Evolutionary conservation across 768 basidiomycete species (phyloP).

Genomic region (Cubamyces sp.): DNA sequence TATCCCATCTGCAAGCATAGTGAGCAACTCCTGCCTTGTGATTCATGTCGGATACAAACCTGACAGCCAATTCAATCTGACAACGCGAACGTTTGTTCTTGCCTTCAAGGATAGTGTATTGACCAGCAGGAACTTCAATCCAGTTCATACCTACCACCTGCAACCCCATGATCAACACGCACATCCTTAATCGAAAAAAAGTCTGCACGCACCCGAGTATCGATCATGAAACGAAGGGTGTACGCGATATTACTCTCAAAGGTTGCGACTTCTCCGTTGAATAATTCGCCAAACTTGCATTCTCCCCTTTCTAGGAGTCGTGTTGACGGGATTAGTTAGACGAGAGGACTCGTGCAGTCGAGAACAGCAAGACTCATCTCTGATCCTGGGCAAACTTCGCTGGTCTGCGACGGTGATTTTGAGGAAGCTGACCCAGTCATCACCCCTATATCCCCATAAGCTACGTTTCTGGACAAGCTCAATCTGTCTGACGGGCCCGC

Average conservation of each 20-base stretch:
- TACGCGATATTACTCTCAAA: slow-evolving; percentile 96
- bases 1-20: slow-evolving; percentile 62
- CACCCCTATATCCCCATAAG: slow-evolving; percentile 89
- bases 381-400: slow-evolving; percentile 78
- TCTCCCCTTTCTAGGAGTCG: slow-evolving; percentile 60
- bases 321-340: slow-evolving; percentile 29
- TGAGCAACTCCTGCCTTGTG: too few relatives aligned
- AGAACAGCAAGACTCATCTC: slow-evolving; percentile 72
- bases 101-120: slow-evolving; percentile 66
- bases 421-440: slow-evolving; percentile 78
- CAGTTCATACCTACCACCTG: slow-evolving; percentile 99
- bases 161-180: not conserved
- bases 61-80: slow-evolving; percentile 84
- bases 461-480: slow-evolving; percentile 69
- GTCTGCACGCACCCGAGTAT: slow-evolving; percentile 69
- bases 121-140: slow-evolving; percentile 89
- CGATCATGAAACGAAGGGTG: slow-evolving; percentile 95
- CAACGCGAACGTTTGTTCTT: slow-evolving; percentile 74
- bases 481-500: slow-evolving; percentile 49
- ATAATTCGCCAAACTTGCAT: slow-evolving; percentile 51
- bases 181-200: not conserved
- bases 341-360: slow-evolving; percentile 1
- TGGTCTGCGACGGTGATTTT: slow-evolving; percentile 80
- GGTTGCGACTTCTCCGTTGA: slow-evolving; percentile 58
- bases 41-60: slow-evolving; percentile 42